Evolutionary conservation across 225 moss, liverwort and hornwort species (phyloP), one percentile per base, ranked within the genome.

Genomic region (Climacium dendroides): DNA sequence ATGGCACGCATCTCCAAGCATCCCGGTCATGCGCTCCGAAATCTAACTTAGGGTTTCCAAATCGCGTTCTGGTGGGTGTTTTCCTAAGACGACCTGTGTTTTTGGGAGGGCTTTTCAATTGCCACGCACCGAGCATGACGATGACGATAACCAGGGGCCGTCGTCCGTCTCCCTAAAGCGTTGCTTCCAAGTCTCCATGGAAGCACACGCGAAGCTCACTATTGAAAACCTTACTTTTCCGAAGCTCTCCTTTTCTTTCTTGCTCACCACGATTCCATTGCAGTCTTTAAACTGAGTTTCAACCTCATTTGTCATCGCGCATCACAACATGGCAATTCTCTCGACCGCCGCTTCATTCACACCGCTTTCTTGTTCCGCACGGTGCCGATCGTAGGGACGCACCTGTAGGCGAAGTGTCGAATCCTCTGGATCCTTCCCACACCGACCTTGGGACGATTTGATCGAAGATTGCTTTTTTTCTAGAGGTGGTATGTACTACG

Each of bases 371-470:
- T 88, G 78, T 30, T 69, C 50, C 69, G 39, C 88, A 88, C 69
- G 83, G 78, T 55, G 60, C 48, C 14, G 78, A 83, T 80, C 25
- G 75, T 80, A 75, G 54, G 37, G 80, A 60, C 39, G 85, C 34
- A 74, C 24, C 39, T 9, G 78, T 47, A 55, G 39, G 22, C 66
- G 34, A 79, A 90, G 61, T 41, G 84, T 88, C 74, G 79, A 86
- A 91, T 69, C 53, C n/a, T 88, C 86, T 86, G n/a, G 89, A 91
- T 87, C 43, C 63, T 89, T 89, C 87, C 17, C 30, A 23, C 86
- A 87, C 89, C 85, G 87, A 85, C 91, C 26, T 85, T 41, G 22
- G 66, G 29, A 58, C 66, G 59, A 48, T 37, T 59, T 71, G 86
- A 70, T 59, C n/a, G 48, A 52, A 61, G 55, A 78, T 57, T 67